Evolutionary conservation across 2,329 filamentous ascomycete species (phyloP), one percentile per base, ranked within the genome.

Genomic region (Phaeosphaeriaceae sp.): DNA sequence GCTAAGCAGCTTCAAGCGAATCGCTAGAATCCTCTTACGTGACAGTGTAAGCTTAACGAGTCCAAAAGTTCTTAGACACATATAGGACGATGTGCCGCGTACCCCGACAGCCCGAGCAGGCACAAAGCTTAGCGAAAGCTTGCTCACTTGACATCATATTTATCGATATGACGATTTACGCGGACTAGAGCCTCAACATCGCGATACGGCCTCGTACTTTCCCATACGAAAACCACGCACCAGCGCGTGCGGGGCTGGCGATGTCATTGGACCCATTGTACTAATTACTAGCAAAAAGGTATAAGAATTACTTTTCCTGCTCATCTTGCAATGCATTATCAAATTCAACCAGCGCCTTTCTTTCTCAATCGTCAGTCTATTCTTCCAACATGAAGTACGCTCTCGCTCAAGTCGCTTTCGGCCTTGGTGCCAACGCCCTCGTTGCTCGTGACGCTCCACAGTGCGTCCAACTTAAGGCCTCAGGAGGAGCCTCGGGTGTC

Each of bases 401-500:
- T 44, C 55, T 69, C 53, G 55, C 54, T 61, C 58, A 62, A 52
- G 27, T 68, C 19, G 61, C 52, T 19, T 59, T 70, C 27, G 63
- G 62, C 60, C 59, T 70, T 47, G 62, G 61, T 61, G 63, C 63
- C 60, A 66, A 65, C 44, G 68, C 67, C 24, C 57, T 69, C 52
- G 63, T 69, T 53, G 63, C 61, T 27, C 68, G 65, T 21, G 47
- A 65, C 7, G 52, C 54, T 13, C 56, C 62, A 20, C 63, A 69
- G 33, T 70, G 68, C 51, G 51, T 65, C 46, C 60, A 63, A 22
- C 54, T 65, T 46, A 49, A 64, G 27, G 57, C 62, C 41, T 66
- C 68, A 24, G 66, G 68, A n/a, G 65, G 80, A 27, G 59, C 61
- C 24, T 64, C 65, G 11, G 86, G 87, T n/a, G 71, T 78, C 3